A percentile compares a stretch with the other conserved stretches of the same genome.
Evolutionary conservation across 1,139 yeast genomes (phyloP).

Genomic region (Geotrichum australiense): DNA sequence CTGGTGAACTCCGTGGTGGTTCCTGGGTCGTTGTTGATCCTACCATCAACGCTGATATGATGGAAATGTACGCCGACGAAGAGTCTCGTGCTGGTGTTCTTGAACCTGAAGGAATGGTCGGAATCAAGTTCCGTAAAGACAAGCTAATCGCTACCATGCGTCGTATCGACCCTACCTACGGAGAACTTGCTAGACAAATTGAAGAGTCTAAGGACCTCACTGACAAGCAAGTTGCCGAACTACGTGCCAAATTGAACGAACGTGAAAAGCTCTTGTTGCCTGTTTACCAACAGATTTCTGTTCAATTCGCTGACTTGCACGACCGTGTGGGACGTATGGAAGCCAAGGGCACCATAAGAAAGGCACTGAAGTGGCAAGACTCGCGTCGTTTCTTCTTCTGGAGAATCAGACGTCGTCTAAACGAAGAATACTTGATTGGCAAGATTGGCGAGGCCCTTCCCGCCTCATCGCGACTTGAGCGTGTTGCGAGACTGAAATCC

Average conservation of each 20-base stretch:
- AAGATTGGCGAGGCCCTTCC: slow-evolving; percentile 63
- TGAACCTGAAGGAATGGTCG: slow-evolving; percentile 99
- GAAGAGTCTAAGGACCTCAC: slow-evolving; percentile 42
- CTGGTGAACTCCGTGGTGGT: slow-evolving; percentile 98
- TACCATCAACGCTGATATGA: slow-evolving; percentile 90
- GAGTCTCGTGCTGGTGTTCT: slow-evolving; percentile 97
- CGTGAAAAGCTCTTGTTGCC: slow-evolving; percentile 82
- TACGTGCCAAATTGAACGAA: slow-evolving; percentile 59
- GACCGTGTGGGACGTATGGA: slow-evolving; percentile 97
- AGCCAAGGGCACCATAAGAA: slow-evolving; percentile 85
- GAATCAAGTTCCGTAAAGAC: slow-evolving; percentile 93
- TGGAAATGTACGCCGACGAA: slow-evolving; percentile 98
- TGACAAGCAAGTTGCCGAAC: slow-evolving; percentile 58
- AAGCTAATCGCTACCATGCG: slow-evolving; percentile 83
- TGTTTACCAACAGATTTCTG: slow-evolving; percentile 83
- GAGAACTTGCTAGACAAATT: slow-evolving; percentile 56
- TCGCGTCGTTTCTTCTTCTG: slow-evolving; percentile 97
- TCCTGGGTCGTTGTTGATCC: slow-evolving; percentile 99
- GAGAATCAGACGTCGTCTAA: slow-evolving; percentile 94
- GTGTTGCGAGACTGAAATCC: slow-evolving; percentile 77
- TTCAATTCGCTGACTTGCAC: slow-evolving; percentile 95
- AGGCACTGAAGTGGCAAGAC: slow-evolving; percentile 76
- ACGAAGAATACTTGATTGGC: slow-evolving; percentile 81
- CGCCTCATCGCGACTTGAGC: slow-evolving; percentile 63
- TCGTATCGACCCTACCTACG: slow-evolving; percentile 75